These are phyloP conservation scores for Cytospora piceicola DNA, from an alignment of 2,329 filamentous ascomycete species.

Conservation along the genomic window DNA sequence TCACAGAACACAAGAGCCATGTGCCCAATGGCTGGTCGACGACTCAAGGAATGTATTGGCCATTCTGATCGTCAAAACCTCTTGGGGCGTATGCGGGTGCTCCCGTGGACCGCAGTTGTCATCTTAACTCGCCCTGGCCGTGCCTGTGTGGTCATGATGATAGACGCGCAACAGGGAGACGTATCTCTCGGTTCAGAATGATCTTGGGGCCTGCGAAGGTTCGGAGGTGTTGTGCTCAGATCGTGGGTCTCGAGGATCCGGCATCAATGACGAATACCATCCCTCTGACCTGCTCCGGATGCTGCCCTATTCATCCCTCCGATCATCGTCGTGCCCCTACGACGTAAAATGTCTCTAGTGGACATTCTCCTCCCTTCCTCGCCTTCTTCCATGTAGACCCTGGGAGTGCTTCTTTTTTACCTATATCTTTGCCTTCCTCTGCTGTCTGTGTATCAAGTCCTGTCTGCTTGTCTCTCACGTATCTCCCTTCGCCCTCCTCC, in stretches of 20 bases:
- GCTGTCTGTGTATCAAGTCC: slow-evolving; percentile 21
- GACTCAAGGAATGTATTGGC: slow-evolving; percentile 27
- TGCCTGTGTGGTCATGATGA: slow-evolving; percentile 4
- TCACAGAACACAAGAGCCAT: slow-evolving; percentile 22
- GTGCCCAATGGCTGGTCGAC: slow-evolving; percentile 23
- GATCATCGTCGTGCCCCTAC: slow-evolving; percentile 25
- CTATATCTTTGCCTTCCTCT: slow-evolving; percentile 24
- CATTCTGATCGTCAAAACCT: slow-evolving; percentile 26
- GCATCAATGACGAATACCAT: not conserved
- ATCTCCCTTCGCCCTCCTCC: slow-evolving; percentile 1
- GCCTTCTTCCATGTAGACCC: slow-evolving; percentile 5
- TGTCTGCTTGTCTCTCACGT: slow-evolving; percentile 11
- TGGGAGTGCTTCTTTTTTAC: slow-evolving; percentile 1
- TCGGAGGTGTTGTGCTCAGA: slow-evolving; percentile 6
- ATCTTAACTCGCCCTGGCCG: not conserved
- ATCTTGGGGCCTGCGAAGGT: not conserved
- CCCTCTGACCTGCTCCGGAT: not conserved
- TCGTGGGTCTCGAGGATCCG: slow-evolving; percentile 9
- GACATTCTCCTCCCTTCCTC: slow-evolving; percentile 23
- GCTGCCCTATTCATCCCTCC: slow-evolving; percentile 18
- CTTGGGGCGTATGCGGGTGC: slow-evolving; percentile 20
- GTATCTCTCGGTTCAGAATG: not conserved
- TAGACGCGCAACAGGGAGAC: slow-evolving; percentile 10
- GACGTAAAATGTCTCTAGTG: slow-evolving; percentile 26
- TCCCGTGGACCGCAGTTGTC: slow-evolving; percentile 12